phyloP scores from a whole-genome alignment of 108 stramenopile species.

The Aurantiochytrium sp. region DNA sequence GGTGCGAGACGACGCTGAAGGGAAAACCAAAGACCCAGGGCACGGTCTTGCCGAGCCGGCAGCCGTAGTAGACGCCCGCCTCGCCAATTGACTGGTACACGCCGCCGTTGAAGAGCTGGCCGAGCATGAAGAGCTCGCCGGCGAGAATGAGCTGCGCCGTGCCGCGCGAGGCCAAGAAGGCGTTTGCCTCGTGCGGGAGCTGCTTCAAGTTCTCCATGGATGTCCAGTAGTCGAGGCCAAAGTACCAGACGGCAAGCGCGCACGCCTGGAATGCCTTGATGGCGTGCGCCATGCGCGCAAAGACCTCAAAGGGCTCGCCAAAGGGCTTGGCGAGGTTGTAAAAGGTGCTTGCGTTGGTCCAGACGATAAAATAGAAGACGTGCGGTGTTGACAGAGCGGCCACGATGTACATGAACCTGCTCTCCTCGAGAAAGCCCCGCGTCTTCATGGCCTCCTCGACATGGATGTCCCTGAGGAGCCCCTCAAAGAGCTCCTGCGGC shows the following conservation, averaged over 20 bases:
- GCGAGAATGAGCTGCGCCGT: constrained; percentile 19
- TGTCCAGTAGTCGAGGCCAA: neutral
- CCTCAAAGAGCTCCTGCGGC: neutral
- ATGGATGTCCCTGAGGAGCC: neutral
- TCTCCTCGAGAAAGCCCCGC: neutral
- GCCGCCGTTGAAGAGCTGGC: neutral
- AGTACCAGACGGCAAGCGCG: neutral
- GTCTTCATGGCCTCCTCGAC: neutral
- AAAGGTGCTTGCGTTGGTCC: constrained; percentile 9
- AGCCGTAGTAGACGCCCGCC: constrained; percentile 15
- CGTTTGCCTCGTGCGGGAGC: neutral
- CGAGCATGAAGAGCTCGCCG: neutral
- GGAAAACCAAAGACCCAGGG: constrained; percentile 19
- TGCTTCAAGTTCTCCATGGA: neutral
- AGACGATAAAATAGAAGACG: constrained; percentile 23
- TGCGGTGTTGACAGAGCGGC: constrained; percentile 4
- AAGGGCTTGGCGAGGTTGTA: neutral
- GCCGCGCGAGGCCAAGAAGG: neutral
- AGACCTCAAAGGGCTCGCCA: constrained; percentile 17
- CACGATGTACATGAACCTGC: neutral
- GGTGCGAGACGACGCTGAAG: constrained; percentile 10
- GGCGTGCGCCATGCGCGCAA: neutral
- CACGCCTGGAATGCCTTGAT: neutral
- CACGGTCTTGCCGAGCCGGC: neutral
- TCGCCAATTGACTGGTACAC: constrained; percentile 3